Evolutionary conservation across 306 rosid species (phyloP).

Genomic region (Alnus rubra): DNA sequence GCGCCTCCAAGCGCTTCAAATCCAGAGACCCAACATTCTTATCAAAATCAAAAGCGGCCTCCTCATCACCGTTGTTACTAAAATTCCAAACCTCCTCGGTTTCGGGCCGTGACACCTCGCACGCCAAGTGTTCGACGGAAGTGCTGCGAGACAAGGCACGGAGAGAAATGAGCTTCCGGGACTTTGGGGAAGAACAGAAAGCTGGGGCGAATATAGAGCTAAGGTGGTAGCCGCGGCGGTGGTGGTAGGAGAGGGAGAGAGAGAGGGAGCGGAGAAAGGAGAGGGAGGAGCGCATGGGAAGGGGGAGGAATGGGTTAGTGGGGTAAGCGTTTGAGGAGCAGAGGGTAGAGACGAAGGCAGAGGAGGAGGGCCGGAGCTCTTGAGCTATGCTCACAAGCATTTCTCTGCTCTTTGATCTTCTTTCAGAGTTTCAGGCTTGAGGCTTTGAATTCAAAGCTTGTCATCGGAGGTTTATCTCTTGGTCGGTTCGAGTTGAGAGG

Average conservation of each 20-base stretch:
- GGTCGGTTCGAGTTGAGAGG: neutral
- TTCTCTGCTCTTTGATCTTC: neutral
- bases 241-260: conserved; percentile 18
- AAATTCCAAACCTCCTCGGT: conserved; percentile 22
- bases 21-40: conserved; percentile 32
- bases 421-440: neutral
- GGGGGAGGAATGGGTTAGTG: neutral
- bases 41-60: conserved; percentile 35
- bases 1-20: conserved; percentile 39
- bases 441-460: neutral
- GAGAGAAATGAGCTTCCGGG: neutral
- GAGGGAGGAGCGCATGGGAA: conserved; percentile 29
- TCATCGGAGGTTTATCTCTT: neutral
- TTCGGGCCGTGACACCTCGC: conserved; percentile 20
- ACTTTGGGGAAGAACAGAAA: neutral
- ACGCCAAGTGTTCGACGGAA: conserved; percentile 36
- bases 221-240: conserved; percentile 1
- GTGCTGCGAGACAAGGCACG: conserved; percentile 9
- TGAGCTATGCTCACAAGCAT: conserved; percentile 35
- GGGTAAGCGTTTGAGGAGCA: conserved; percentile 4
- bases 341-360: conserved; percentile 1
- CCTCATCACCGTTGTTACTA: conserved; percentile 11
- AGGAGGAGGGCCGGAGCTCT: conserved; percentile 6
- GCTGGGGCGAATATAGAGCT: neutral
- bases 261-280: conserved; percentile 28